These are phyloP conservation scores for Aspergillus pseudoterreus DNA, from an alignment of 2,329 filamentous ascomycete genomes.

Conservation along the genomic window DNA sequence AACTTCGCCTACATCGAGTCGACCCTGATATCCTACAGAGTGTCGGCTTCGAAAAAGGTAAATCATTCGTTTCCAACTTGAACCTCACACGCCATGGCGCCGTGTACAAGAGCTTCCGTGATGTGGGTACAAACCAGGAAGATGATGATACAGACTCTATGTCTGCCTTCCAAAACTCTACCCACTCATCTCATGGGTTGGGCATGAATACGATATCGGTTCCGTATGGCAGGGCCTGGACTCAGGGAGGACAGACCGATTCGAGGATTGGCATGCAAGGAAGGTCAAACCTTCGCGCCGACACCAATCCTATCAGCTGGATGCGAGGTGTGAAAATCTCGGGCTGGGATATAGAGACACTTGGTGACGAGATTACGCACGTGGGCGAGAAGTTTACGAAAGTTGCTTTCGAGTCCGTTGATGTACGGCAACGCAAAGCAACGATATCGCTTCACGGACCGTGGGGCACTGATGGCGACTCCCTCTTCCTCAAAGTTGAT, in stretches of 20 bases:
- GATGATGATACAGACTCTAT: slow-evolving; percentile 50
- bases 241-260: slow-evolving; percentile 46
- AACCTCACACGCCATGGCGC: slow-evolving; percentile 80
- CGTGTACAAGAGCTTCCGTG: slow-evolving; percentile 78
- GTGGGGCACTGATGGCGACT: slow-evolving; percentile 52
- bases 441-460: slow-evolving; percentile 58
- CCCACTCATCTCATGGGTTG: slow-evolving; percentile 28
- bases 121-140: slow-evolving; percentile 59
- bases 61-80: slow-evolving; percentile 59
- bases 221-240: slow-evolving; percentile 50
- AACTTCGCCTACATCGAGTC: slow-evolving; percentile 73
- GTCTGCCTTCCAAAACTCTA: slow-evolving; percentile 22
- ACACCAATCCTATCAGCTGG: slow-evolving; percentile 60
- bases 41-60: slow-evolving; percentile 71
- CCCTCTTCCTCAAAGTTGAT: slow-evolving; percentile 54
- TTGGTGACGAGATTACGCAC: slow-evolving; percentile 60
- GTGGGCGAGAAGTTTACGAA: slow-evolving; percentile 60
- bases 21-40: slow-evolving; percentile 61
- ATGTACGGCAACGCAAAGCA: slow-evolving; percentile 51
- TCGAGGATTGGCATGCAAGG: slow-evolving; percentile 48
- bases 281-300: slow-evolving; percentile 44
- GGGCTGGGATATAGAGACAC: slow-evolving; percentile 50
- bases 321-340: slow-evolving; percentile 63
- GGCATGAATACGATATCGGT: slow-evolving; percentile 49
- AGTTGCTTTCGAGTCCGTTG: slow-evolving; percentile 57